Evolutionary conservation across 1,139 yeast species (phyloP), one percentile per base, ranked within the genome.

Genomic region (Geotrichum reessii): DNA sequence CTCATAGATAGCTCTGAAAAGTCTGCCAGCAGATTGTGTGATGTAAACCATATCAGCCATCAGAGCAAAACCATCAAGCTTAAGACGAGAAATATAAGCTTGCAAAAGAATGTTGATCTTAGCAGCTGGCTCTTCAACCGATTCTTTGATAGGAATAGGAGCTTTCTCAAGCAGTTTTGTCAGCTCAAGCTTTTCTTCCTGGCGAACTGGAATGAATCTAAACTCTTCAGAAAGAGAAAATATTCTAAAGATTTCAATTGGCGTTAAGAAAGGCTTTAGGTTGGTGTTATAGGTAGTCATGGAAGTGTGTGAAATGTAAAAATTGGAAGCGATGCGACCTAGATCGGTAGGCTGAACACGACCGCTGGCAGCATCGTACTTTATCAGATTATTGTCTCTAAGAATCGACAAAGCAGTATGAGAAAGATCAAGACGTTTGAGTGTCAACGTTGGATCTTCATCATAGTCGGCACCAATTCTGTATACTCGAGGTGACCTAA

Each of bases 11-110:
- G 99, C 98, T 57, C 97, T 76, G 57, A 92, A 76, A 49, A 95
- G 73, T 69, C 99, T 81, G 6, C 95, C 95, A 0, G 97, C 98
- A 46, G 96, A 89, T 70, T 93, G 99, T 0, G 95, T 88, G 48
- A 95, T 83, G 67, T 89, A 93, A 3, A 89, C 80, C 97, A 92
- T 91, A 74, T 95, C 99, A 0, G 97, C 85, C 79, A 87, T 83
- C 61, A 95, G 74, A 0, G 98, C 97, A 75, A 89, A 89, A 0
- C 98, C 99, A 1, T 87, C 95, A 17, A 95, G 75, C 11, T 78
- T 75, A 47, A 92, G 74, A 42, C 86, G 74, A 0, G 97, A 88
- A 19, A 95, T 86, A 67, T 88, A 91, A 0, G 96, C 82, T 69
- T 95, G 99, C 12, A 93, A 74, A 47, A 95, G 73, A 6, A 90